A percentile compares a stretch with the other conserved stretches of the same genome.
Conservation (phyloP, 345 rosid species). For the Eucalyptus melliodora region DNA sequence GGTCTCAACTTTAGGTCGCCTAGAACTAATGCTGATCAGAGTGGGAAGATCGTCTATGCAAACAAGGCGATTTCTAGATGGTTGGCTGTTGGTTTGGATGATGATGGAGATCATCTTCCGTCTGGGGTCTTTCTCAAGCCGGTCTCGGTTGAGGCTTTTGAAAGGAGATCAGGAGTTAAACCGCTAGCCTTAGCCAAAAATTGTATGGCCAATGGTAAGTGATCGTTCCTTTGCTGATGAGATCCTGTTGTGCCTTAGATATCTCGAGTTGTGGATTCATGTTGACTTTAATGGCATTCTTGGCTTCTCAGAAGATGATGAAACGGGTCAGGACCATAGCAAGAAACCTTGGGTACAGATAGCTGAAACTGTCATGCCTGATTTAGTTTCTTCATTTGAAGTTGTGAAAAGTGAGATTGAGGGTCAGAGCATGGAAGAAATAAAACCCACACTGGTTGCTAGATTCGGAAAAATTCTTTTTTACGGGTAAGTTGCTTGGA, state of each 20-base stretch:
- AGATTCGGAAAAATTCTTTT: slow-evolving; percentile 13
- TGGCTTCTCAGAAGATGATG: neutral
- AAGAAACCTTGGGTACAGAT: slow-evolving; percentile 1
- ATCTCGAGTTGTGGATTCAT: neutral
- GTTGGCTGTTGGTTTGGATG: slow-evolving; percentile 2
- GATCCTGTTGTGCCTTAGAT: neutral
- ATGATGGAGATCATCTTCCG: neutral
- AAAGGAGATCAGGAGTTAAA: neutral
- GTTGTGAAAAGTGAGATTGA: neutral
- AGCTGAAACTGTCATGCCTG: slow-evolving; percentile 4
- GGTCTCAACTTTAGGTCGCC: neutral
- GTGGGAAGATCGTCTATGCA: neutral
- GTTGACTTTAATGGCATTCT: neutral
- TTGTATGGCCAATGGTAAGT: neutral
- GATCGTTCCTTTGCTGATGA: neutral
- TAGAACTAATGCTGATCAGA: neutral
- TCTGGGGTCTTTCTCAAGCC: slow-evolving; percentile 2
- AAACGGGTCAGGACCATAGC: neutral
- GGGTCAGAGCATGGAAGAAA: neutral
- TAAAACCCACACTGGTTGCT: slow-evolving; percentile 8
- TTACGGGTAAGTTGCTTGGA: neutral
- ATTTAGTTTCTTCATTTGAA: neutral
- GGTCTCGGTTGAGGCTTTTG: neutral
- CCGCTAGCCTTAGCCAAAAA: slow-evolving; percentile 2
- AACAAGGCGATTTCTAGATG: neutral